These are phyloP conservation scores for Polytrichum formosum DNA, from an alignment of 225 moss, liverwort and hornwort species.

Conservation along the genomic window DNA sequence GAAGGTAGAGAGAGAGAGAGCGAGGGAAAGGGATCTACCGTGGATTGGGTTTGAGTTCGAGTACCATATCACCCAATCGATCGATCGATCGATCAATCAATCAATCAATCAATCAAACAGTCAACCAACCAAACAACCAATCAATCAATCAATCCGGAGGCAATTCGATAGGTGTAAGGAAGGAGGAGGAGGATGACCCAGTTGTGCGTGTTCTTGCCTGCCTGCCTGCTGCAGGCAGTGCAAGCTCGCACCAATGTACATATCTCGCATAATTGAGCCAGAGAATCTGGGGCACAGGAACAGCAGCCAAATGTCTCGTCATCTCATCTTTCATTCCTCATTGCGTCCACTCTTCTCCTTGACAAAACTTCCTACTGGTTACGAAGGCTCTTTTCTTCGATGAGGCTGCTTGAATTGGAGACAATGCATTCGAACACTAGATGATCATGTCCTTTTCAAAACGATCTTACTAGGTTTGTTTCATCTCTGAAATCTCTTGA, in stretches of 20 bases:
- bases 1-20: too few relatives aligned
- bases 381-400: too few relatives aligned
- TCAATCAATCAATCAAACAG: not conserved
- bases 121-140: too few relatives aligned
- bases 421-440: too few relatives aligned
- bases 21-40: too few relatives aligned
- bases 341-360: not conserved
- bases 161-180: too few relatives aligned
- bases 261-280: constrained; percentile 51
- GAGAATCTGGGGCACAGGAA: constrained; percentile 42
- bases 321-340: not conserved
- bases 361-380: not conserved
- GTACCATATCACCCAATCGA: not conserved
- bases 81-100: too few relatives aligned
- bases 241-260: constrained; percentile 31
- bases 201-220: not conserved
- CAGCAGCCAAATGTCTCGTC: not conserved
- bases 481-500: too few relatives aligned
- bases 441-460: too few relatives aligned
- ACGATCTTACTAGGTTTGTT: not conserved
- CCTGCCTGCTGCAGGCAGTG: constrained; percentile 10
- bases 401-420: too few relatives aligned
- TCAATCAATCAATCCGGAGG: too few relatives aligned
- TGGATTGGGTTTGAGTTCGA: too few relatives aligned
- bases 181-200: not conserved